These are phyloP conservation scores for Mortierella sp. DNA, from an alignment of 371 early-diverging fungal genomes.

Conservation along the genomic window DNA sequence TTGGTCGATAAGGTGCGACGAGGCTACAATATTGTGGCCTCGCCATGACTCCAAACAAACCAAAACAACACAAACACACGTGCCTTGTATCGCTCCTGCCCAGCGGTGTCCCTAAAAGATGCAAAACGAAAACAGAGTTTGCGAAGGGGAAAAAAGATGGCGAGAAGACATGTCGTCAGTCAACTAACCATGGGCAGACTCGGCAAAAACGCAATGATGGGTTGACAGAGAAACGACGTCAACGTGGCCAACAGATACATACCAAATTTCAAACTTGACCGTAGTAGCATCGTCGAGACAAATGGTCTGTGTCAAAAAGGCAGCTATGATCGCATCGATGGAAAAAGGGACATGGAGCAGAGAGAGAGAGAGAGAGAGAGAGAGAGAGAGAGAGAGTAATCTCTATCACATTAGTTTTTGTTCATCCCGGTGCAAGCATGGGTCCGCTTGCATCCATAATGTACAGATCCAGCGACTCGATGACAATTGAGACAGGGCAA, in stretches of 20 bases:
- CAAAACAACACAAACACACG: conserved; percentile 2
- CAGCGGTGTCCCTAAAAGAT: conserved; percentile 91
- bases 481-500: neutral
- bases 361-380: neutral
- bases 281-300: conserved; percentile 77
- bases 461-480: neutral
- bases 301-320: conserved; percentile 86
- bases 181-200: neutral
- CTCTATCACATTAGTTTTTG: neutral
- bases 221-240: neutral
- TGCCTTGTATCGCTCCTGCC: conserved; percentile 95
- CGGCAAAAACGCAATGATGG: neutral
- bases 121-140: neutral
- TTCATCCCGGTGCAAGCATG: neutral
- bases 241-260: conserved; percentile 22
- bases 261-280: conserved; percentile 92
- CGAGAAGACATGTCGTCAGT: neutral
- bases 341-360: neutral
- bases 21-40: neutral
- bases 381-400: neutral
- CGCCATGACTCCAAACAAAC: neutral
- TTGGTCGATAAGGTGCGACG: too few species aligned
- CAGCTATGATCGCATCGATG: conserved; percentile 67
- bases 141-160: neutral
- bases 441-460: neutral